Base-by-base conservation (phyloP, 805 yeast species). In the Starmerella cellae region DNA sequence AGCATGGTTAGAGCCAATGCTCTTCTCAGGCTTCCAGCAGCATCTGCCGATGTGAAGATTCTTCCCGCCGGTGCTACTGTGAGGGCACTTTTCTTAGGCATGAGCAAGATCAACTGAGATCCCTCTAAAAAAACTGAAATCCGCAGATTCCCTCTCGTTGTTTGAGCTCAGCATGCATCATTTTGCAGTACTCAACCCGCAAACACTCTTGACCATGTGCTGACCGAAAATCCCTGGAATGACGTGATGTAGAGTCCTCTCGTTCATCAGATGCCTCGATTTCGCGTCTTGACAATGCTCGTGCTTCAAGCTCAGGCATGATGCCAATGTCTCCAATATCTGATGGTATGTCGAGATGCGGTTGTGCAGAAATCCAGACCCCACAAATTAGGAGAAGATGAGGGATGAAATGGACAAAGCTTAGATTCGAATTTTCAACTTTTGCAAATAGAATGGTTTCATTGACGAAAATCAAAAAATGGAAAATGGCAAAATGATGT, bases 1-100 rank as follows among this genome's bases (percentile, higher is more conserved):
- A 67, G 73, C 19, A 59, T 72, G 53, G 63, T 57, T n/a, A 61
- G 63, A 0, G 71, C 75, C 1, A 70, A 71, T 51, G 73, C 66
- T 0, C 52, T 71, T 1, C 54, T 68, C 2, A 54, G 66, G 13
- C 58, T 72, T 2, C 77, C 77, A 0, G 55, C 70, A 0, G 45
- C 49, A 1, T 40, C 45, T 1, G 40, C 23, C 4, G 41, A 38
- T 1, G 10, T 24, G 16, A 22, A 9, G n/a, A 26, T 19, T 5
- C 41, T 55, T 10, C 39, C 37, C 2, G 30, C 32, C 14, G 57
- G 56, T 2, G 11, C 44, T 6, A 14, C 30, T 2, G 56, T 55
- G 16, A 50, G 46, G 27, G 57, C 55, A 1, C 49, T 55, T 2
- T 52, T 31, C 39, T 48, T 18, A 29, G 32, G 32, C 6, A 9